Conservation (phyloP, 371 early-diverging fungal species). For the Haplosporangium sp. region DNA sequence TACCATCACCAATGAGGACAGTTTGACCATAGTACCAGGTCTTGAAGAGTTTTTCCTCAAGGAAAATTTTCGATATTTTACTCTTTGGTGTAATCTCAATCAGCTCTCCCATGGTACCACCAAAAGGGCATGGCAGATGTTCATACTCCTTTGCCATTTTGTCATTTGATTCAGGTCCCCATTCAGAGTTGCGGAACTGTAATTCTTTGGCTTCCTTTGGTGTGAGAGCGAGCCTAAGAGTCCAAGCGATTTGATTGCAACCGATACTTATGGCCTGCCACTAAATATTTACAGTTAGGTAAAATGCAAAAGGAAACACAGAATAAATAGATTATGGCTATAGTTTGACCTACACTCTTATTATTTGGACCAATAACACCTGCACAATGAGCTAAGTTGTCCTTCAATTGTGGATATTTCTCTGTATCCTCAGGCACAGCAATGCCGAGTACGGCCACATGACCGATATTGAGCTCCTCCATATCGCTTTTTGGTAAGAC, state of each 20-base stretch:
- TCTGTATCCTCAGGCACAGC: not conserved
- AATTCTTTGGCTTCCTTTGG: not conserved
- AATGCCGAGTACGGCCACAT: constrained; percentile 9
- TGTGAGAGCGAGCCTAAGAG: not conserved
- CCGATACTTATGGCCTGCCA: not conserved
- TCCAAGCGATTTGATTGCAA: not conserved
- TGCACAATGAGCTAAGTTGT: not conserved
- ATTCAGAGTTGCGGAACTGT: constrained; percentile 3
- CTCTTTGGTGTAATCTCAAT: not conserved
- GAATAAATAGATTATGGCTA: not conserved
- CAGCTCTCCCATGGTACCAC: not conserved
- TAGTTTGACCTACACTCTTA: not conserved
- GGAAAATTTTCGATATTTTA: not conserved
- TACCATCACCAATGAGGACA: not conserved
- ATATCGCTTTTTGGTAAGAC: constrained; percentile 6
- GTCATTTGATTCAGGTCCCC: constrained; percentile 1
- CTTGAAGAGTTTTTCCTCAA: not conserved
- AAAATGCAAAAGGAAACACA: not conserved
- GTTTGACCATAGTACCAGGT: constrained; percentile 2
- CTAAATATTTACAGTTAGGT: not conserved
- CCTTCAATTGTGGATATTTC: constrained; percentile 16
- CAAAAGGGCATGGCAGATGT: not conserved
- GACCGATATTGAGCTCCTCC: constrained; percentile 4
- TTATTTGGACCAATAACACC: constrained; percentile 6
- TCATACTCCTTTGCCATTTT: not conserved